Evolutionary conservation across 2,329 filamentous ascomycete species (phyloP).

Genomic region (Aspergillus bombycis): DNA sequence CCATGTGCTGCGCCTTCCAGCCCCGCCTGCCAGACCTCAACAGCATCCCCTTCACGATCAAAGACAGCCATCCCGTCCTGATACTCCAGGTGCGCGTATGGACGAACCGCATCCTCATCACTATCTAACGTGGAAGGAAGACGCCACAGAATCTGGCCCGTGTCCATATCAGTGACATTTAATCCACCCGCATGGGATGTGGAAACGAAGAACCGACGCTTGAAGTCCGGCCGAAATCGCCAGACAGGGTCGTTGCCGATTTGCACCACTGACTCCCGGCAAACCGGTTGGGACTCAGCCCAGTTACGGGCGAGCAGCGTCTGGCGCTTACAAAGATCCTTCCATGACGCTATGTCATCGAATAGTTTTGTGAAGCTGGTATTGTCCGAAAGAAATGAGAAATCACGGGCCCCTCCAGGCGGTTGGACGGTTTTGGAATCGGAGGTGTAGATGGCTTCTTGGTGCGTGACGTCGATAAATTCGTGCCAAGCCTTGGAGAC

Average conservation of each 20-base stretch:
- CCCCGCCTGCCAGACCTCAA: conserved; percentile 51
- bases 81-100: conserved; percentile 53
- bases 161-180: conserved; percentile 52
- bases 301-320: conserved; percentile 45
- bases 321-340: conserved; percentile 49
- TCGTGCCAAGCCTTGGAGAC: conserved; percentile 43
- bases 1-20: conserved; percentile 39
- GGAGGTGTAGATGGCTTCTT: conserved; percentile 46
- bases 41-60: conserved; percentile 47
- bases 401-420: conserved; percentile 29
- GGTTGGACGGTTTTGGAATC: conserved; percentile 40
- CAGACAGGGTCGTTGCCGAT: conserved; percentile 47
- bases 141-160: conserved; percentile 44
- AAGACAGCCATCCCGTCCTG: conserved; percentile 51
- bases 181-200: conserved; percentile 51
- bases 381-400: conserved; percentile 31
- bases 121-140: conserved; percentile 32
- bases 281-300: conserved; percentile 36
- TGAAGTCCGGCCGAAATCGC: conserved; percentile 52
- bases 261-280: conserved; percentile 45
- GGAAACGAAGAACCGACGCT: conserved; percentile 50
- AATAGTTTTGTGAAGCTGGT: conserved; percentile 39
- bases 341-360: conserved; percentile 43
- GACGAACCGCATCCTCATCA: conserved; percentile 39
- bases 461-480: conserved; percentile 48